Evolutionary conservation across 164 flowering plant species (phyloP).

Genomic region (Liriodendron chinense): DNA sequence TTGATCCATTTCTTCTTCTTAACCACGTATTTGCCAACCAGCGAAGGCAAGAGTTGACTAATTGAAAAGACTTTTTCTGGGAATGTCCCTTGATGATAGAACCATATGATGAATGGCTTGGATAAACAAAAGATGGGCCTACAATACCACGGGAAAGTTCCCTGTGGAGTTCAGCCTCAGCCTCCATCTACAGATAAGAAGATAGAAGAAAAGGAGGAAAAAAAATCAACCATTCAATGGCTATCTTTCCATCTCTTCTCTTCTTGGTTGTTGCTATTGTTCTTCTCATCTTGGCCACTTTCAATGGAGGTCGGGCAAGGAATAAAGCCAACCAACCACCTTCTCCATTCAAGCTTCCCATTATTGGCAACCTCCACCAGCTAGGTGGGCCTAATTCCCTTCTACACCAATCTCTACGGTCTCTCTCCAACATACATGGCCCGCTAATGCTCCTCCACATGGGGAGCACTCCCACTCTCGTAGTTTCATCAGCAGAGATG

Average conservation of each 20-base stretch:
- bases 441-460: slow-evolving; percentile 4
- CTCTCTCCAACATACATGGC: neutral
- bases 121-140: too few species aligned
- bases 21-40: too few species aligned
- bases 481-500: slow-evolving; percentile 1
- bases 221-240: neutral
- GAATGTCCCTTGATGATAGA: too few species aligned
- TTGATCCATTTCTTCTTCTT: too few species aligned
- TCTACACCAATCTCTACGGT: neutral
- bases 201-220: too few species aligned
- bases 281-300: neutral
- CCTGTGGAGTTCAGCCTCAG: too few species aligned
- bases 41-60: too few species aligned
- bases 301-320: neutral
- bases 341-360: slow-evolving; percentile 4
- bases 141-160: too few species aligned
- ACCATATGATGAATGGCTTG: too few species aligned
- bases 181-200: too few species aligned
- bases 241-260: neutral
- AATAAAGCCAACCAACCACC: neutral
- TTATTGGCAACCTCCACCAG: slow-evolving; percentile 2
- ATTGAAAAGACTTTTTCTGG: too few species aligned
- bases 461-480: neutral
- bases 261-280: neutral
- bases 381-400: neutral